Percentiles rank a stretch among this genome's conserved stretches.
Evolutionary conservation across 495 filamentous ascomycete genomes (phyloP).

Genomic region (Oidiodendron maius): DNA sequence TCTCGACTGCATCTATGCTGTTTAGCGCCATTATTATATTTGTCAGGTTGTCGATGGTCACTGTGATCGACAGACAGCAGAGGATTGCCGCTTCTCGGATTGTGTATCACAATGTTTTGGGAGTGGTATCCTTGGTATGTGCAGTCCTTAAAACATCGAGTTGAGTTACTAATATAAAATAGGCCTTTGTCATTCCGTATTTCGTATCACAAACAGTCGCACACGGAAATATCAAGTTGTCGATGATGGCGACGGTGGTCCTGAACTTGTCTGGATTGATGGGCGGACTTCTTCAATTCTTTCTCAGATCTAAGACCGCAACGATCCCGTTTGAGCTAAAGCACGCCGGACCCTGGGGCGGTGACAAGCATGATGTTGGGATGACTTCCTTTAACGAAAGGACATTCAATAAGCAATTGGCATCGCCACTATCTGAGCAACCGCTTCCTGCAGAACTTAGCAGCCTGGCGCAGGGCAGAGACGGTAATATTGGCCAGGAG

Average conservation of each 20-base stretch:
- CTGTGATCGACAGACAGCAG: conserved; percentile 24
- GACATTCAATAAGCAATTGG: conserved; percentile 19
- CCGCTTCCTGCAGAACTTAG: neutral
- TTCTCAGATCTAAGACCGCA: conserved; percentile 29
- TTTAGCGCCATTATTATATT: conserved; percentile 21
- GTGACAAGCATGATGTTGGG: conserved; percentile 20
- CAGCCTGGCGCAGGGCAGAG: neutral
- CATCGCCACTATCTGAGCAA: conserved; percentile 15
- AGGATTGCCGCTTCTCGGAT: conserved; percentile 31
- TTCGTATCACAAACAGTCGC: conserved; percentile 18
- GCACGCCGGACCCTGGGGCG: conserved; percentile 8
- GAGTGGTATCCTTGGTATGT: conserved; percentile 27
- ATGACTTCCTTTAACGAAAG: conserved; percentile 28
- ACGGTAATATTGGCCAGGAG: no score
- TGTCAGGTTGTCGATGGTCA: conserved; percentile 18
- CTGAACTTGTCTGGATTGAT: conserved; percentile 31
- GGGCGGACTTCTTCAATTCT: conserved; percentile 26
- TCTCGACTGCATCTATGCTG: conserved; percentile 17
- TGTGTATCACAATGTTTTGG: conserved; percentile 31
- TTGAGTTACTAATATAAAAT: no score
- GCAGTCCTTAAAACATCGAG: no score
- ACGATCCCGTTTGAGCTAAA: conserved; percentile 25
- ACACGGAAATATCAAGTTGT: conserved; percentile 16
- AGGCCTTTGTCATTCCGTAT: conserved; percentile 29
- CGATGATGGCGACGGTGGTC: conserved; percentile 31